A percentile compares a stretch with the other conserved stretches of the same genome.
phyloP scores from a whole-genome alignment of 768 basidiomycete genomes.

The Amanita inopinata region DNA sequence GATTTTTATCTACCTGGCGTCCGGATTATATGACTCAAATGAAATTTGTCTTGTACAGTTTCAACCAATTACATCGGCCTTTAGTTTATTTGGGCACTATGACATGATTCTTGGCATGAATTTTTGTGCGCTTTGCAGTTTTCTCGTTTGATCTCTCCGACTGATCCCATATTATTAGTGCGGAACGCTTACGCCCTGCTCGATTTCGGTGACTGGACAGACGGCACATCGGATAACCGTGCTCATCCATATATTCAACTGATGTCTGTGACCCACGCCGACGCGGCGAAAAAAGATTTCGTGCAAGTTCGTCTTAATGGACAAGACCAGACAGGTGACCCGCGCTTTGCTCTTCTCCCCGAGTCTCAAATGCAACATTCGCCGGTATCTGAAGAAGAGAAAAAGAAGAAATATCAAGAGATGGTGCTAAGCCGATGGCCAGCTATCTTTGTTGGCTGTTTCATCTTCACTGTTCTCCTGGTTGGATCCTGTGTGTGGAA shows the following conservation, averaged over 20 bases:
- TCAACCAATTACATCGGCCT: conserved; percentile 76
- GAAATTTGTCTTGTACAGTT: conserved; percentile 46
- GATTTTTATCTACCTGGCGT: neutral
- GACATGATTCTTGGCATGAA: conserved; percentile 81
- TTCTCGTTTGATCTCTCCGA: no score
- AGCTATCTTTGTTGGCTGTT: conserved; percentile 55
- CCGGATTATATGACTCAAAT: neutral
- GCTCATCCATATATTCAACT: conserved; percentile 64
- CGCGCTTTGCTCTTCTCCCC: conserved; percentile 54
- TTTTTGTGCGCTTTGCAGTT: conserved; percentile 54
- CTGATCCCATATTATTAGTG: no score
- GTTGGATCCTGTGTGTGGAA: conserved; percentile 45
- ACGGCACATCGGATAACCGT: conserved; percentile 32
- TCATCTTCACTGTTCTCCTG: conserved; percentile 37
- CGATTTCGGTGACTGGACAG: conserved; percentile 63
- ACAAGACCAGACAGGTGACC: conserved; percentile 41
- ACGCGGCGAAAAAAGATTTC: conserved; percentile 55
- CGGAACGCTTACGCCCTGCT: conserved; percentile 68
- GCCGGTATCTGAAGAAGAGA: conserved; percentile 52
- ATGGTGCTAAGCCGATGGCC: conserved; percentile 64
- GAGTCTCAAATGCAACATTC: conserved; percentile 47
- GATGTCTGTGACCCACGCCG: conserved; percentile 43
- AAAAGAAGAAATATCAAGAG: conserved; percentile 58
- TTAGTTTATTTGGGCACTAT: conserved; percentile 67
- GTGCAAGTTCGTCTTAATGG: conserved; percentile 51